Base-by-base conservation (phyloP, 106 monocot genomes). In the Triglochin maritima region DNA sequence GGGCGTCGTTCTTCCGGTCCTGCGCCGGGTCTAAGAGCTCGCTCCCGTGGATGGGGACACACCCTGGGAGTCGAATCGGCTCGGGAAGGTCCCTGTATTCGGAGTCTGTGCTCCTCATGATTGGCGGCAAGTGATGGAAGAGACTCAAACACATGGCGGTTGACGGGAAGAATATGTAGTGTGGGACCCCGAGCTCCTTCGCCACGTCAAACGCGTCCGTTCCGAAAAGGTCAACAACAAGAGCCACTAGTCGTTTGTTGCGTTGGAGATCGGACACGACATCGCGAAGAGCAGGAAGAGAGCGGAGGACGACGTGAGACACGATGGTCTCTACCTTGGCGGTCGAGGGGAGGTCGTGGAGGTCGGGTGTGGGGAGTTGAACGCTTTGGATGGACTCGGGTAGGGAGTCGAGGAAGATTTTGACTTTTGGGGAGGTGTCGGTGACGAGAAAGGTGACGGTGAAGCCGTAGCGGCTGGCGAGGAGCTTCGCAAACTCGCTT, bases 211-310 rank as follows among this genome's bases (percentile, higher is more conserved):
- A 56, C 13, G 62, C 63, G 29, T 57, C 62, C 41, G 64, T 7
- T 44, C 78, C 73, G 63, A 87, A 87, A n/a, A 91, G 55, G 65
- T 91, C 91, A 67, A 13, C 13, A 61, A 91, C 71, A 56, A 81
- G 72, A 64, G 82, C 84, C n/a, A 75, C 67, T 42, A 76, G 59
- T 41, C 13, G 17, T 63, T 68, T 70, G 46, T 67, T 61, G 54
- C 7, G 44, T 9, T 44, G 13, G 56, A 81, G 72, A 47, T 49
- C 13, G n/a, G 5, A 13, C 66, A 90, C 77, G 8, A 49, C 53
- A 48, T 47, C 50, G 53, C 72, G 81, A 60, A 90, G 62, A 46
- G 48, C 9, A 8, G 84, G 79, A 44, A 80, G 65, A 49, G 73
- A 79, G 50, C 81, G n/a, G n/a, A n/a, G 81, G 53, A 69, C 41